These are phyloP conservation scores for Guadua angustifolia DNA, from an alignment of 176 grass and related monocot genomes.

Conservation along the genomic window DNA sequence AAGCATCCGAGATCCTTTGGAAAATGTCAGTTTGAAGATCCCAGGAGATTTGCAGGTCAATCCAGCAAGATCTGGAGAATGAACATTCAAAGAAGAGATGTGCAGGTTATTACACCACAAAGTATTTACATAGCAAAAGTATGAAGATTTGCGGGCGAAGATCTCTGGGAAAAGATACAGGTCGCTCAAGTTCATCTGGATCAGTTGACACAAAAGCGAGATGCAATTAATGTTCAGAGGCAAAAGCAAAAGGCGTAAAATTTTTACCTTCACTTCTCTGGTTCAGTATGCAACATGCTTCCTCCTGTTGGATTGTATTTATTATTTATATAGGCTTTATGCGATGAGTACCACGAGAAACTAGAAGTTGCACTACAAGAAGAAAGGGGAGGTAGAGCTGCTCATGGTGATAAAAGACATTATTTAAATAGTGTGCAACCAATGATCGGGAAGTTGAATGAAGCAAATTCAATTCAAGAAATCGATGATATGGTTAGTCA, in stretches of 20 bases:
- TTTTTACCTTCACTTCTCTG: slow-evolving; percentile 33
- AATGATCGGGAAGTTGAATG: slow-evolving; percentile 76
- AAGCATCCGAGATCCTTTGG: no score
- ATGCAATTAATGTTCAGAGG: slow-evolving; percentile 60
- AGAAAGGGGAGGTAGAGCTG: slow-evolving; percentile 67
- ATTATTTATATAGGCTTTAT: slow-evolving; percentile 53
- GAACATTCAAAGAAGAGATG: no score
- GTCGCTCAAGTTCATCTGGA: slow-evolving; percentile 63
- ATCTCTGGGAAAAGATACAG: slow-evolving; percentile 68
- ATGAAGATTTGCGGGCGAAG: slow-evolving; percentile 65
- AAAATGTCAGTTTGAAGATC: no score
- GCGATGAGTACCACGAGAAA: slow-evolving; percentile 52
- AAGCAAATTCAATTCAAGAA: slow-evolving; percentile 88
- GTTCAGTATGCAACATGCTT: not conserved
- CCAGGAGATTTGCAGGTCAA: no score
- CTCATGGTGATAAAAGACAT: slow-evolving; percentile 62
- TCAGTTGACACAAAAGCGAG: slow-evolving; percentile 68
- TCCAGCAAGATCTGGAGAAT: no score
- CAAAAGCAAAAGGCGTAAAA: slow-evolving; percentile 70
- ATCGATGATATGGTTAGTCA: slow-evolving; percentile 72
- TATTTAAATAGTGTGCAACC: slow-evolving; percentile 66
- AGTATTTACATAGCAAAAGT: slow-evolving; percentile 57
- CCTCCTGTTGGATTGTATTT: slow-evolving; percentile 26
- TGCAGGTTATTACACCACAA: slow-evolving; percentile 35
- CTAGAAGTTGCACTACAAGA: slow-evolving; percentile 60